These are phyloP conservation scores for Eutrema heterophyllum DNA, from an alignment of 345 rosid genomes.

Conservation along the genomic window DNA sequence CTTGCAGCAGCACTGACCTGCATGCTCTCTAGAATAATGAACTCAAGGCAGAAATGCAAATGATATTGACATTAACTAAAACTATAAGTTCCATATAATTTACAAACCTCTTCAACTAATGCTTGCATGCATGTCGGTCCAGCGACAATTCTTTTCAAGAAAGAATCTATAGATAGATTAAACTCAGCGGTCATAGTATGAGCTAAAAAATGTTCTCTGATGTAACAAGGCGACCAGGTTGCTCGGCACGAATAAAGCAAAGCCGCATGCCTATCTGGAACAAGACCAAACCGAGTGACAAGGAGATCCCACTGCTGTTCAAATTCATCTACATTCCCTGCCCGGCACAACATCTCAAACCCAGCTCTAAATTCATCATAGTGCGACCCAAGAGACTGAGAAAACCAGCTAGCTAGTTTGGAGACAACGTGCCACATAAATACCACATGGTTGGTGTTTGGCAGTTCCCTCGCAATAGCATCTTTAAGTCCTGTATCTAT, in stretches of 20 bases:
- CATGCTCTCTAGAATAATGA: constrained; percentile 21
- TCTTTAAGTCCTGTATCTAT: constrained; percentile 77
- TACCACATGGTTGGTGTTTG: constrained; percentile 66
- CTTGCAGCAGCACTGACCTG: constrained; percentile 61
- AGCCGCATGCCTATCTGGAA: constrained; percentile 69
- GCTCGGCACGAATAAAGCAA: constrained; percentile 61
- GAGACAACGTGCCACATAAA: constrained; percentile 64
- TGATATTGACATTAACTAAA: not conserved
- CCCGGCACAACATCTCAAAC: constrained; percentile 57
- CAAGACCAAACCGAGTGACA: constrained; percentile 72
- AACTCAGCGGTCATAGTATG: constrained; percentile 63
- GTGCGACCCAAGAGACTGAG: constrained; percentile 59
- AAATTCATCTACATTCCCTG: constrained; percentile 63
- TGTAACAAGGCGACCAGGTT: constrained; percentile 63
- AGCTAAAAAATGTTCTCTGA: constrained; percentile 66
- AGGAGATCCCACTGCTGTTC: constrained; percentile 74
- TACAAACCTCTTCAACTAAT: constrained; percentile 79
- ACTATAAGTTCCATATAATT: not conserved
- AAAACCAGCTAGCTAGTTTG: constrained; percentile 88
- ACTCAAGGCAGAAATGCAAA: constrained; percentile 8
- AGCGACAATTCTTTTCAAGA: constrained; percentile 51
- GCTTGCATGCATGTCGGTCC: constrained; percentile 62
- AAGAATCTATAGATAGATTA: constrained; percentile 51
- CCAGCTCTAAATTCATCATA: constrained; percentile 67
- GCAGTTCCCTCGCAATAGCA: constrained; percentile 71